These are phyloP conservation scores for Linderina pennispora DNA, from an alignment of 192 early-diverging fungal genomes.

Conservation along the genomic window DNA sequence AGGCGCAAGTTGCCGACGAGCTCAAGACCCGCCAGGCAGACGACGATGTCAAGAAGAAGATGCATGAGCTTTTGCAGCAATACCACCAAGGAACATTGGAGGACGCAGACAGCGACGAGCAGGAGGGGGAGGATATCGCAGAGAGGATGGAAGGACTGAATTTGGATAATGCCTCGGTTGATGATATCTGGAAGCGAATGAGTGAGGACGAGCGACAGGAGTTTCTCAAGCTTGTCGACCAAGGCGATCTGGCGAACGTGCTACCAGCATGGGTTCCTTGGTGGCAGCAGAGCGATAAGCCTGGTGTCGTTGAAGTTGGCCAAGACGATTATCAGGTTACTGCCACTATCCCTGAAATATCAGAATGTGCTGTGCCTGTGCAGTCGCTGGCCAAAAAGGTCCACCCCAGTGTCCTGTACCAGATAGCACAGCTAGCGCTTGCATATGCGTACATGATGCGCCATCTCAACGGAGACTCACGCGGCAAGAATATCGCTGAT, in stretches of 20 bases:
- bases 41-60: constrained; percentile 30
- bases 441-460: constrained; percentile 44
- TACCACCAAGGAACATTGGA: constrained; percentile 16
- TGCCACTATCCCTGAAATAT: constrained; percentile 3
- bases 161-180: constrained; percentile 3
- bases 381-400: constrained; percentile 19
- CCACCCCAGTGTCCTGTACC: constrained; percentile 39
- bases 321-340: background rate
- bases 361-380: constrained; percentile 24
- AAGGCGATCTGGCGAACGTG: constrained; percentile 9
- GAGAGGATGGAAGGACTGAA: constrained; percentile 25
- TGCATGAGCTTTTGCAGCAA: constrained; percentile 24
- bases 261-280: constrained; percentile 30
- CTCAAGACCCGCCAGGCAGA: constrained; percentile 23
- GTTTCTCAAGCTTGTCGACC: constrained; percentile 15
- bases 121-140: background rate
- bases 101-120: constrained; percentile 7
- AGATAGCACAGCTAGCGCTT: constrained; percentile 30
- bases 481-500: constrained; percentile 4
- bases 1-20: constrained; percentile 27
- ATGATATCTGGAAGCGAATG: constrained; percentile 20
- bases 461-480: constrained; percentile 31
- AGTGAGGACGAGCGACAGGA: constrained; percentile 15
- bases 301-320: constrained; percentile 8
- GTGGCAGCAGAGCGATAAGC: constrained; percentile 7